A percentile compares a stretch with the other conserved stretches of the same genome.
phyloP scores from a whole-genome alignment of 306 rosid species.

The Castanea crenata region DNA sequence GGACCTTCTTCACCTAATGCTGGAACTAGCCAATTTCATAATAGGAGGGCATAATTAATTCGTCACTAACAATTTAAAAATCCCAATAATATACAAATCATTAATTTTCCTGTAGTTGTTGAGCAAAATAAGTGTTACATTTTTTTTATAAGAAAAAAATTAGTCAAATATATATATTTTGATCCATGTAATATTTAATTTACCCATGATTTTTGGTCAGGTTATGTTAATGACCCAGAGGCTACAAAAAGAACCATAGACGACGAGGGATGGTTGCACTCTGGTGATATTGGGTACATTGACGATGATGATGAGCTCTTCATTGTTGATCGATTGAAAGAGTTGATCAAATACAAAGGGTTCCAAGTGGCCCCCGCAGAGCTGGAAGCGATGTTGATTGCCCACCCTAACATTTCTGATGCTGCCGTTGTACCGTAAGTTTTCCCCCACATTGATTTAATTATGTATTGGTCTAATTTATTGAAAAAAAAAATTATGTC shows the following conservation, averaged over 20 bases:
- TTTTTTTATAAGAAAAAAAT: no score
- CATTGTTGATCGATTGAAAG: conserved; percentile 79
- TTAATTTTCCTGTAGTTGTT: no score
- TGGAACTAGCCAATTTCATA: no score
- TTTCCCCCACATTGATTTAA: neutral
- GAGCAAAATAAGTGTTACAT: no score
- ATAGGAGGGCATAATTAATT: no score
- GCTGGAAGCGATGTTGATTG: conserved; percentile 65
- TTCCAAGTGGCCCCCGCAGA: conserved; percentile 93
- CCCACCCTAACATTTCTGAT: conserved; percentile 65
- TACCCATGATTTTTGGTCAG: conserved; percentile 24
- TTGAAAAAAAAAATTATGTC: no score
- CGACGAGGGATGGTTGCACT: conserved; percentile 74
- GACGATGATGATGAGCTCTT: conserved; percentile 68
- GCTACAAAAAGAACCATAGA: conserved; percentile 69
- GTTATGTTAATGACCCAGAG: conserved; percentile 68
- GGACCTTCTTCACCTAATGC: no score
- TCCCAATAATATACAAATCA: no score
- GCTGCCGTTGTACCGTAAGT: conserved; percentile 81
- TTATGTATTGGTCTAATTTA: no score
- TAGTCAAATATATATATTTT: neutral
- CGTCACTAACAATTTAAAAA: no score
- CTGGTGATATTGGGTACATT: conserved; percentile 74
- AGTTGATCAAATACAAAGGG: conserved; percentile 83
- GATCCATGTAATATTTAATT: neutral